Evolutionary conservation across 1,284 basidiomycete genomes (phyloP).

Genomic region (Naganishia albida): DNA sequence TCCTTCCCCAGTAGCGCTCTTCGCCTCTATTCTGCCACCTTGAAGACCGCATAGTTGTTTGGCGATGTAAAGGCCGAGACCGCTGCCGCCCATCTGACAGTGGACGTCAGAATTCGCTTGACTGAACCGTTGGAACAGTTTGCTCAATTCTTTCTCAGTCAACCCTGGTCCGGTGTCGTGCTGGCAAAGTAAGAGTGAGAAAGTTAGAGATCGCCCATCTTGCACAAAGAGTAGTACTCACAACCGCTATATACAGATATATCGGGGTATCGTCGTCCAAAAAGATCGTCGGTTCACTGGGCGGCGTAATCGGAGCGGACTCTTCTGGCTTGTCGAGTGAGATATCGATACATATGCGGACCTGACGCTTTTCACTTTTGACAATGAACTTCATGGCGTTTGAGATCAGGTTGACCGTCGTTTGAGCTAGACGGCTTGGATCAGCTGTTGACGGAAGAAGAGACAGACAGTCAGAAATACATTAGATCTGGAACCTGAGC

Average conservation of each 20-base stretch:
- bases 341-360: conserved; percentile 30
- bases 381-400: conserved; percentile 33
- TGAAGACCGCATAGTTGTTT: conserved; percentile 32
- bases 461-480: background rate
- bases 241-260: conserved; percentile 32
- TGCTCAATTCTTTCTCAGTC: conserved; percentile 23
- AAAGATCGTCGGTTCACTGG: background rate
- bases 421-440: conserved; percentile 29
- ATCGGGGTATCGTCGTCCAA: conserved; percentile 10
- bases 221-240: background rate
- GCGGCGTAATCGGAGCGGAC: conserved; percentile 12
- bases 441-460: conserved; percentile 11
- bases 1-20: conserved; percentile 13
- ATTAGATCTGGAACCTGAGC: background rate
- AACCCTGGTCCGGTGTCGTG: conserved; percentile 33
- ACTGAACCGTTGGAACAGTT: conserved; percentile 32
- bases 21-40: conserved; percentile 30
- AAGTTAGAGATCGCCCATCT: background rate
- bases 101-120: conserved; percentile 32
- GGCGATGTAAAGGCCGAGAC: conserved; percentile 32
- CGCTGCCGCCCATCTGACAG: conserved; percentile 31
- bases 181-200: background rate
- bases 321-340: conserved; percentile 10
- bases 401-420: conserved; percentile 28
- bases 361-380: conserved; percentile 11